Percentiles rank a stretch among this genome's conserved stretches.
phyloP scores from a whole-genome alignment of 805 yeast species.

The Metschnikowia similis region DNA sequence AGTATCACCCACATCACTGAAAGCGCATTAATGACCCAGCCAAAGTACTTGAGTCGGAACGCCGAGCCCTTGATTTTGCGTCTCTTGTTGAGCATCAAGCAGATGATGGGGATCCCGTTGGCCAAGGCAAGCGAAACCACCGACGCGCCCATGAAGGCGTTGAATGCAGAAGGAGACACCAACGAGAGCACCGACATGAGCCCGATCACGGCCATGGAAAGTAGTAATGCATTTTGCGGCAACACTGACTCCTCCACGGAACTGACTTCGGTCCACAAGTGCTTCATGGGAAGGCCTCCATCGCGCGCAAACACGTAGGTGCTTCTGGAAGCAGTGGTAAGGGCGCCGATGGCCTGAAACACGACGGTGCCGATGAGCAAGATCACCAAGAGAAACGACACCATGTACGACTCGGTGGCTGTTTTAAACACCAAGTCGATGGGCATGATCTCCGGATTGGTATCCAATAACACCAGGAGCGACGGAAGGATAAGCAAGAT shows the following conservation, averaged over 20 bases:
- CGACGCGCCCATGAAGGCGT: constrained; percentile 80
- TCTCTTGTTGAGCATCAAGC: constrained; percentile 57
- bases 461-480: constrained; percentile 49
- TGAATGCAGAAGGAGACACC: constrained; percentile 69
- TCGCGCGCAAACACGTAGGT: constrained; percentile 81
- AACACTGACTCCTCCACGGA: constrained; percentile 51
- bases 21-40: constrained; percentile 57
- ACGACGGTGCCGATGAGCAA: constrained; percentile 65
- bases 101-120: constrained; percentile 68
- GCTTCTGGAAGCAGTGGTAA: constrained; percentile 79
- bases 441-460: constrained; percentile 65
- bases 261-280: constrained; percentile 64
- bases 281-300: constrained; percentile 67
- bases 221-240: constrained; percentile 65
- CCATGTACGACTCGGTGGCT: constrained; percentile 62
- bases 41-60: constrained; percentile 57
- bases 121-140: constrained; percentile 72
- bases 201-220: constrained; percentile 60
- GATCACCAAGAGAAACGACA: constrained; percentile 64
- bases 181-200: constrained; percentile 61
- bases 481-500: constrained; percentile 71
- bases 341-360: constrained; percentile 74
- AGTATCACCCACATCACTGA: constrained; percentile 59
- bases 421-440: constrained; percentile 71
- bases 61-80: constrained; percentile 63